Conservation (phyloP, 768 basidiomycete species). For the Phlegmacium glaucopus region DNA sequence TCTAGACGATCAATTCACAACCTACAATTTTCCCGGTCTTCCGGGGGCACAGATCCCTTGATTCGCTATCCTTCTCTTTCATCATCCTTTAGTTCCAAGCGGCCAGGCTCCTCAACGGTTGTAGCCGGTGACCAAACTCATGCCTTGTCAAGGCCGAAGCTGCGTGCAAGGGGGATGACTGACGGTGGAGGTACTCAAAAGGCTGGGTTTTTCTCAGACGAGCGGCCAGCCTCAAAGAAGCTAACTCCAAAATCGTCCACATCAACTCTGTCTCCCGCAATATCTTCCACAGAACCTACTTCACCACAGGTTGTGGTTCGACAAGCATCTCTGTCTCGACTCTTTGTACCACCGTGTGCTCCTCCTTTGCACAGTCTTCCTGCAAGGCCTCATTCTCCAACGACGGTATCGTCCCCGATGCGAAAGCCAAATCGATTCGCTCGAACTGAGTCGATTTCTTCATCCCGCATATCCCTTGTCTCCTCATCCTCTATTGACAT, state of each 20-base stretch:
- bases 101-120: slow-evolving; percentile 29
- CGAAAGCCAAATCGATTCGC: slow-evolving; percentile 3
- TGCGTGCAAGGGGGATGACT: slow-evolving; percentile 49
- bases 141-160: slow-evolving; percentile 32
- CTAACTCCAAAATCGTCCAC: slow-evolving; percentile 13
- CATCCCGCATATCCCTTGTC: slow-evolving; percentile 40
- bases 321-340: slow-evolving; percentile 39
- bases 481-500: slow-evolving; percentile 33
- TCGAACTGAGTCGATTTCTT: slow-evolving; percentile 26
- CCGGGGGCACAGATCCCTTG: slow-evolving; percentile 11
- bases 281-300: slow-evolving; percentile 7
- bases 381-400: slow-evolving; percentile 31
- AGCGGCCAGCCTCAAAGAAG: slow-evolving; percentile 9
- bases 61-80: slow-evolving; percentile 15
- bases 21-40: slow-evolving; percentile 16
- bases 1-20: slow-evolving; percentile 28
- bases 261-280: slow-evolving; percentile 12
- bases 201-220: slow-evolving; percentile 30
- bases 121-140: slow-evolving; percentile 19
- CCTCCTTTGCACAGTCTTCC: slow-evolving; percentile 50
- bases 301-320: slow-evolving; percentile 37
- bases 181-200: slow-evolving; percentile 32
- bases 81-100: slow-evolving; percentile 6
- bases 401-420: slow-evolving; percentile 6
- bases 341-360: slow-evolving; percentile 41